Evolutionary conservation across 169 alveolate species (phyloP).

Genomic region (Plasmodium fragile): DNA sequence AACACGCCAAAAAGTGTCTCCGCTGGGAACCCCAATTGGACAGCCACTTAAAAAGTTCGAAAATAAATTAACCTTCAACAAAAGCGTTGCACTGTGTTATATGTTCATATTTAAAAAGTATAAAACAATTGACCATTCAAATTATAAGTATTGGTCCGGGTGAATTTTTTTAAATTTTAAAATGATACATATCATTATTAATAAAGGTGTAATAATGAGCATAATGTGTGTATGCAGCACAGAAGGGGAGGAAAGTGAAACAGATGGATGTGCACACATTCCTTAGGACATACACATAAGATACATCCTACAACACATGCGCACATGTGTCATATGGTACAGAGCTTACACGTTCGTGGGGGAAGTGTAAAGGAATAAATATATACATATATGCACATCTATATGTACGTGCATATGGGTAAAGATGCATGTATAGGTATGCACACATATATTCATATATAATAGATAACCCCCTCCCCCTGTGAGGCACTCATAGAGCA

Average conservation of each 20-base stretch:
- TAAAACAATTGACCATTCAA: constrained; percentile 49
- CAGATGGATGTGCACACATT: constrained; percentile 1
- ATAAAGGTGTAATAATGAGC: neutral
- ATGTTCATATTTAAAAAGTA: constrained; percentile 8
- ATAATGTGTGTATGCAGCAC: neutral
- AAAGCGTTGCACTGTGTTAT: constrained; percentile 12
- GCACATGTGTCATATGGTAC: neutral
- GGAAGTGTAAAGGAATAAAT: neutral
- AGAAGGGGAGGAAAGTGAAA: neutral
- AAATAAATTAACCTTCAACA: neutral
- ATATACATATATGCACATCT: neutral
- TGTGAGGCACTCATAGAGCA: neutral
- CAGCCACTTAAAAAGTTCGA: neutral
- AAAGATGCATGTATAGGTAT: neutral
- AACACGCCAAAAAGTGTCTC: neutral
- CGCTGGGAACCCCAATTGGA: neutral
- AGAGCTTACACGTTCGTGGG: neutral
- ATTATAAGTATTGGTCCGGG: constrained; percentile 22
- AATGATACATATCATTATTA: constrained; percentile 24
- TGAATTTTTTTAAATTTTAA: constrained; percentile 21
- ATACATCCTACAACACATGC: neutral
- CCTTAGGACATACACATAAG: neutral
- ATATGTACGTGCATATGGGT: neutral
- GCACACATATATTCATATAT: neutral
- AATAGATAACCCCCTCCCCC: neutral